Evolutionary conservation across 139 green algal genomes (phyloP), one percentile per base, ranked within the genome.

Genomic region (Coccomyxa sp.): DNA sequence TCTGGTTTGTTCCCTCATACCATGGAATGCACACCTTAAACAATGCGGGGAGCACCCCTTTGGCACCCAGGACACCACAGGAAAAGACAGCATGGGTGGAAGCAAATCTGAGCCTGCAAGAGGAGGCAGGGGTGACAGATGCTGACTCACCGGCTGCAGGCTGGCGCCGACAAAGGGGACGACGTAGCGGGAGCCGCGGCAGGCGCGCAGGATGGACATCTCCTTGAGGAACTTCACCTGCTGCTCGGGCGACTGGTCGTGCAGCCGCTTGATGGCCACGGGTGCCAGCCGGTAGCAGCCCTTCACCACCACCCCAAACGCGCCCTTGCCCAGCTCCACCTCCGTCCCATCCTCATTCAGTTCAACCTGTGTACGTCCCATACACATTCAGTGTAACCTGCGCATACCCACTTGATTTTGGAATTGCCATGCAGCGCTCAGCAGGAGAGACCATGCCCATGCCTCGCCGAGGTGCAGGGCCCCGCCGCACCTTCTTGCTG

Each of bases 281-380:
- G n/a, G 27, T 12, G 25, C 14, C 71, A 77, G 27, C 71, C 71
- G 14, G 71, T 38, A 31, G 27, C 71, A 10, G 23, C 25, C 71
- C 71, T 31, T 38, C 71, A 51, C n/a, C 27, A 77, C 25, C 71
- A 77, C 71, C 71, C 71, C 71, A n/a, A 77, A 77, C 71, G 71
- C 71, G 21, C 71, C 71, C 3, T 38, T 77, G 71, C 71, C 71
- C 27, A 77, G 71, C n/a, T 77, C 71, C 71, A 31, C 25, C 71
- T 77, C 71, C 71, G 23, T 15, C 23, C 71, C 27, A n/a, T 77
- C 63, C 63, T 71, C 63, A 25, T 71, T 25, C 63, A 71, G 63
- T 9, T 71, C 63, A 71, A 71, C 21, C 63, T 71, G 63, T 9
- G 63, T 25, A 71, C 63, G 21, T 21, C 63, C 18, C 18, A 25